Conservation (phyloP, 2,329 filamentous ascomycete species). For the Penicillium sp. region DNA sequence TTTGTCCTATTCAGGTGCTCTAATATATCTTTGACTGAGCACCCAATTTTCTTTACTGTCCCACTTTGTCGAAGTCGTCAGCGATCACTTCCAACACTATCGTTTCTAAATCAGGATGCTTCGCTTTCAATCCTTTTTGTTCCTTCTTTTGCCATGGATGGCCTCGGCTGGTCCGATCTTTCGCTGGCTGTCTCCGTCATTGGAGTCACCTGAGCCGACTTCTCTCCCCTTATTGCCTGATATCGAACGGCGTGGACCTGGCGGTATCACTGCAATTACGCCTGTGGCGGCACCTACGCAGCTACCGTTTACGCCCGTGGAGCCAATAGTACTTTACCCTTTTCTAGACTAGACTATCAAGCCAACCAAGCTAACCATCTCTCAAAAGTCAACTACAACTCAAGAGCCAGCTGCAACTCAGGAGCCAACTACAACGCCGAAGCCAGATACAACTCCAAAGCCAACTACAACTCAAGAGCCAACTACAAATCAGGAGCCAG, state of each 20-base stretch:
- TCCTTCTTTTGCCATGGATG: constrained; percentile 15
- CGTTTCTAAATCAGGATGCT: constrained; percentile 16
- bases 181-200: constrained; percentile 11
- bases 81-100: background rate
- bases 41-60: background rate
- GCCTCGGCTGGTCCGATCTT: constrained; percentile 29
- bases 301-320: background rate
- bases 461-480: background rate
- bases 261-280: background rate
- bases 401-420: background rate
- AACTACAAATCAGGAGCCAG: background rate
- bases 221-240: background rate
- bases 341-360: background rate
- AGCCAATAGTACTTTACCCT: background rate
- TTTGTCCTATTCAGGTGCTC: background rate
- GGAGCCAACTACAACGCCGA: background rate
- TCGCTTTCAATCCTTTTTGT: constrained; percentile 6
- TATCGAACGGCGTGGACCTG: background rate
- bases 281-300: background rate
- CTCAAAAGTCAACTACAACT: background rate
- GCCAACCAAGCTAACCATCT: background rate
- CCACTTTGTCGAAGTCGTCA: background rate
- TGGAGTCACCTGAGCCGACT: background rate
- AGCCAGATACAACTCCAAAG: background rate
- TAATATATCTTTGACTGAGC: constrained; percentile 6